Conservation (phyloP, 257 asterid genomes). For the Buddleja alternifolia region DNA sequence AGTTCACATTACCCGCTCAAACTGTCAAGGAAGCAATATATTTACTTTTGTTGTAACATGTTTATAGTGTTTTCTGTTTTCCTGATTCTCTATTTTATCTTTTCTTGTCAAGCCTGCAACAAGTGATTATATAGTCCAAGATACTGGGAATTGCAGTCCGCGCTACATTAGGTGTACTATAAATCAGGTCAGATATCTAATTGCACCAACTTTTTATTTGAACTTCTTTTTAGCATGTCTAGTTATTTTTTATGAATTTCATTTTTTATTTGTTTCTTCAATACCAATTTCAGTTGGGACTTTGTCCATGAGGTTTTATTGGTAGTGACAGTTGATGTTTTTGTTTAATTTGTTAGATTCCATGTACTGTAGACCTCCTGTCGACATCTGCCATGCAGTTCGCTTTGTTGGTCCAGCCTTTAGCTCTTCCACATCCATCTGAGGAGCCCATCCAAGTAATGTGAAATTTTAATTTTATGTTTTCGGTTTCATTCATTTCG, state of each 20-base stretch:
- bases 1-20: constrained; percentile 17
- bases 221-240: no score
- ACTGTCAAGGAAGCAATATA: constrained; percentile 22
- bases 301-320: constrained; percentile 22
- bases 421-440: constrained; percentile 95
- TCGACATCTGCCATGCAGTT: constrained; percentile 96
- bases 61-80: constrained; percentile 10
- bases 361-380: constrained; percentile 90
- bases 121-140: constrained; percentile 88
- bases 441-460: constrained; percentile 96
- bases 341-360: constrained; percentile 64
- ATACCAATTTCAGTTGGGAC: not conserved
- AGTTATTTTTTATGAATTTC: not conserved
- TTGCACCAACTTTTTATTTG: constrained; percentile 18
- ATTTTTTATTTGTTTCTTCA: constrained; percentile 11
- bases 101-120: constrained; percentile 83
- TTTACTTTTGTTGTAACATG: constrained; percentile 12
- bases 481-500: constrained; percentile 1
- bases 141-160: constrained; percentile 98
- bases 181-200: constrained; percentile 69
- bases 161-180: constrained; percentile 96
- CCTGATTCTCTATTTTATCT: constrained; percentile 28
- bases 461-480: no score
- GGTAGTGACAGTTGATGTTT: constrained; percentile 29
- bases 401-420: constrained; percentile 96